Conservation (phyloP, 768 basidiomycete genomes). For the Tremella fuciformis region DNA sequence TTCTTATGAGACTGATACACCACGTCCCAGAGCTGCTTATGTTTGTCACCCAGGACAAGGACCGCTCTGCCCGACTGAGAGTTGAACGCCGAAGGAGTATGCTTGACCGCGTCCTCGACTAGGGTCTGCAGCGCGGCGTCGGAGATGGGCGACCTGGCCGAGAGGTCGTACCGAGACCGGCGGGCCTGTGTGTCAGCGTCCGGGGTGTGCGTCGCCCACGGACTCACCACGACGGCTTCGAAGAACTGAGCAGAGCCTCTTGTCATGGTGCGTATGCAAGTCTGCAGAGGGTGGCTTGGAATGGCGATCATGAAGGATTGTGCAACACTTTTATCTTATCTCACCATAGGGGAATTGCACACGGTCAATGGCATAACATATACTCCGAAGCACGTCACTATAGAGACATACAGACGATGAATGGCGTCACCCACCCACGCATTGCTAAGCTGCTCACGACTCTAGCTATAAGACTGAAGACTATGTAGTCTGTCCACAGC, state of each 20-base stretch:
- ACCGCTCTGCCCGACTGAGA: conserved; percentile 50
- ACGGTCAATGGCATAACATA: too few species aligned
- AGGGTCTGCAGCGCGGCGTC: conserved; percentile 45
- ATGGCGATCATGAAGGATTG: too few species aligned
- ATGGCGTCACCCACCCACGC: too few species aligned
- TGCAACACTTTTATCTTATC: too few species aligned
- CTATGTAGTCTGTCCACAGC: too few species aligned
- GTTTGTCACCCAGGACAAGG: conserved; percentile 45
- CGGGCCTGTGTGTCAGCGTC: conserved; percentile 29
- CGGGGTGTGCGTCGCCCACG: not conserved
- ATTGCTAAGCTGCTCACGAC: too few species aligned
- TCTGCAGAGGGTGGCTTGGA: too few species aligned
- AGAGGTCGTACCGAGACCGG: conserved; percentile 49
- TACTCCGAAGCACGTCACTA: too few species aligned
- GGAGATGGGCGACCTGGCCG: conserved; percentile 38
- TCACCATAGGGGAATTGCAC: too few species aligned
- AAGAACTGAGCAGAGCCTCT: conserved; percentile 24
- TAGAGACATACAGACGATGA: too few species aligned
- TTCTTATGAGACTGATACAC: conserved; percentile 10
- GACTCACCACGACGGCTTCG: conserved; percentile 39
- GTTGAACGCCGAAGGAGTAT: conserved; percentile 52
- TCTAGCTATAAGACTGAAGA: too few species aligned
- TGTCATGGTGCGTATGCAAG: too few species aligned
- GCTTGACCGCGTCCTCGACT: conserved; percentile 49
- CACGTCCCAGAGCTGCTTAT: conserved; percentile 45